Conservation (phyloP, 805 yeast species). For the Zygotorulaspora sp. region DNA sequence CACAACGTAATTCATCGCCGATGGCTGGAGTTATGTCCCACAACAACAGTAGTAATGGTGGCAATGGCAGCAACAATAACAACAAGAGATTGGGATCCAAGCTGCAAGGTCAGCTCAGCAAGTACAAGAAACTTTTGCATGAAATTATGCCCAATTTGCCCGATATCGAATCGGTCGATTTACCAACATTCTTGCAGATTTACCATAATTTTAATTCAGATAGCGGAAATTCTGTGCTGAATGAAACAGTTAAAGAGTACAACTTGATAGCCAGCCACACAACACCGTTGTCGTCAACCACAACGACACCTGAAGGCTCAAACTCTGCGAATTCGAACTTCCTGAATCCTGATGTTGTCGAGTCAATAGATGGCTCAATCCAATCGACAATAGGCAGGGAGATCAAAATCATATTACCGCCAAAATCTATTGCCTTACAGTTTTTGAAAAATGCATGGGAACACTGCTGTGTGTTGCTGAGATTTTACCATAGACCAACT, state of each 20-base stretch:
- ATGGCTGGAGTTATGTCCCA: slow-evolving; percentile 1
- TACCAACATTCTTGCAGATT: slow-evolving; percentile 27
- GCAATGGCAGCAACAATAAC: slow-evolving; percentile 1
- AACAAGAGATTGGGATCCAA: slow-evolving; percentile 6
- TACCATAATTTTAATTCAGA: slow-evolving; percentile 19
- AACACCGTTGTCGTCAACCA: slow-evolving; percentile 11
- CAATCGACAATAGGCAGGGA: slow-evolving; percentile 39
- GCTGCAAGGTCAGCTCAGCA: slow-evolving; percentile 19
- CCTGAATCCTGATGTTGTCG: slow-evolving; percentile 12
- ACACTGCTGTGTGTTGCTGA: slow-evolving; percentile 75
- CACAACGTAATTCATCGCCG: slow-evolving; percentile 3
- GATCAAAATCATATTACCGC: slow-evolving; percentile 66
- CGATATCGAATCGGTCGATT: slow-evolving; percentile 25
- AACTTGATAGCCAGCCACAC: slow-evolving; percentile 15
- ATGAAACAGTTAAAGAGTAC: slow-evolving; percentile 27
- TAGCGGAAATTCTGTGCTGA: slow-evolving; percentile 9
- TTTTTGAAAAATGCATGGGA: slow-evolving; percentile 79
- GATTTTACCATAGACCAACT: slow-evolving; percentile 84
- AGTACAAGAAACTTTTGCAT: slow-evolving; percentile 24
- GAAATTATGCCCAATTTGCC: slow-evolving; percentile 28
- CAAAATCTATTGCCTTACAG: slow-evolving; percentile 67
- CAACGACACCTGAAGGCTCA: slow-evolving; percentile 17
- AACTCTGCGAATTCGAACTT: slow-evolving; percentile 6
- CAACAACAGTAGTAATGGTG: slow-evolving; percentile 1
- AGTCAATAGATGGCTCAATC: slow-evolving; percentile 21